Evolutionary conservation across 495 filamentous ascomycete species (phyloP).

Genomic region (Penicillium macrosclerotiorum): DNA sequence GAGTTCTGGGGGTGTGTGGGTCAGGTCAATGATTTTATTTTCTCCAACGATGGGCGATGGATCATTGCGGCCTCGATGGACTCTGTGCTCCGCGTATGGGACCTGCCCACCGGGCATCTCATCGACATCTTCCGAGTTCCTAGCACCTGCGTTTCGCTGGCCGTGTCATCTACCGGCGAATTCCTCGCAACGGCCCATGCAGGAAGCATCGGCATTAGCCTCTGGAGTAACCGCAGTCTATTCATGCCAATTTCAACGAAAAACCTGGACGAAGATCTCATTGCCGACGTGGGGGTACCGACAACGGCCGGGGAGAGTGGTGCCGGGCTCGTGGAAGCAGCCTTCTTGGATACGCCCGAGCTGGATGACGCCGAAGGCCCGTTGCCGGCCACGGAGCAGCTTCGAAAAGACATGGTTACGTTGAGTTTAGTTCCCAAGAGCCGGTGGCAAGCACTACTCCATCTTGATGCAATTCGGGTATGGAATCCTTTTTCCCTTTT

Average conservation of each 20-base stretch:
- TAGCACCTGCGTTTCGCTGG: slow-evolving; percentile 73
- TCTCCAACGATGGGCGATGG: slow-evolving; percentile 93
- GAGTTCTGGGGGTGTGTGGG: slow-evolving; percentile 89
- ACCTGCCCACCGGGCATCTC: slow-evolving; percentile 90
- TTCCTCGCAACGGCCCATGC: slow-evolving; percentile 86
- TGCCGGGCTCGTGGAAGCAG: slow-evolving; percentile 64
- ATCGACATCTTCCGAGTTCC: slow-evolving; percentile 82
- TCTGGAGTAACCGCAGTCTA: slow-evolving; percentile 91
- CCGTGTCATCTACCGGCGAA: slow-evolving; percentile 87
- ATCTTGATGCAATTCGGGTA: slow-evolving; percentile 83
- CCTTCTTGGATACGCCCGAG: slow-evolving; percentile 57
- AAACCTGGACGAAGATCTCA: slow-evolving; percentile 71
- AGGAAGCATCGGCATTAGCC: slow-evolving; percentile 79
- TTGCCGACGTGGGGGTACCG: slow-evolving; percentile 60
- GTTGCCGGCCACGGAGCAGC: slow-evolving; percentile 62
- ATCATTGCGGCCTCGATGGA: slow-evolving; percentile 86
- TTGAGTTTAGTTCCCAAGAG: slow-evolving; percentile 84
- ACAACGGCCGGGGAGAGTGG: slow-evolving; percentile 84
- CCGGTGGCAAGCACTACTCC: slow-evolving; percentile 88
- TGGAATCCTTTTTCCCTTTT: background rate
- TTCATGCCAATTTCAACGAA: slow-evolving; percentile 85
- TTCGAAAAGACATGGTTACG: slow-evolving; percentile 77
- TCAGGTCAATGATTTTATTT: slow-evolving; percentile 80
- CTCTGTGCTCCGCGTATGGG: slow-evolving; percentile 83
- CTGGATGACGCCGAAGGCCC: slow-evolving; percentile 47